Conservation (phyloP, 352 stramenopile species). For the Globisporangium paroecandrum region DNA sequence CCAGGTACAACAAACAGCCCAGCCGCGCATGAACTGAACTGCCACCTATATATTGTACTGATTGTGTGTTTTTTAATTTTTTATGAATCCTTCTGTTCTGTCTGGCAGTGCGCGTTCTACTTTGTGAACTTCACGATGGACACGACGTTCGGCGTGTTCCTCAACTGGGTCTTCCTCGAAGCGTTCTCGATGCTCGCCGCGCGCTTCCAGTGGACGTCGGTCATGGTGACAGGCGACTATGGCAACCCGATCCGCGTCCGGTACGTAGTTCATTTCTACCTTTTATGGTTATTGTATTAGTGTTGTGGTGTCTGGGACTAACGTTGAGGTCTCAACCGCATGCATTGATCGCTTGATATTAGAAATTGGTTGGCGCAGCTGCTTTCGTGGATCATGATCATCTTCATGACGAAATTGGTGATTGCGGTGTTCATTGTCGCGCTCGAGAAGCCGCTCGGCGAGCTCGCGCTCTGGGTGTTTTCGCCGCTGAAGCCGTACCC, state of each 20-base stretch:
- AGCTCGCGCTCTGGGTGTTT: constrained; percentile 66
- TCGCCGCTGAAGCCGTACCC: constrained; percentile 61
- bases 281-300: neutral
- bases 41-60: neutral
- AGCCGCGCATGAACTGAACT: neutral
- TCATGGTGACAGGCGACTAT: constrained; percentile 76
- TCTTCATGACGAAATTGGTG: constrained; percentile 74
- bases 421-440: constrained; percentile 73
- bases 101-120: constrained; percentile 73
- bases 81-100: neutral
- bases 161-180: constrained; percentile 82
- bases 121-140: constrained; percentile 89
- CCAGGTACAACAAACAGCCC: constrained; percentile 33
- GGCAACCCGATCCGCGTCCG: constrained; percentile 56
- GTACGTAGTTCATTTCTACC: constrained; percentile 15
- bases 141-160: constrained; percentile 78
- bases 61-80: neutral
- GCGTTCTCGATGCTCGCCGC: constrained; percentile 46
- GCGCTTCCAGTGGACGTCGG: constrained; percentile 52
- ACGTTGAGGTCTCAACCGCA: neutral
- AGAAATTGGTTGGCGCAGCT: constrained; percentile 74
- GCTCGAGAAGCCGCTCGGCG: constrained; percentile 60
- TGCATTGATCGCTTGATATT: neutral
- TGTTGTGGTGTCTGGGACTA: neutral
- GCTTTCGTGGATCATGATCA: constrained; percentile 76